phyloP scores from a whole-genome alignment of 2,329 filamentous ascomycete species.

The Aureobasidium sp. region DNA sequence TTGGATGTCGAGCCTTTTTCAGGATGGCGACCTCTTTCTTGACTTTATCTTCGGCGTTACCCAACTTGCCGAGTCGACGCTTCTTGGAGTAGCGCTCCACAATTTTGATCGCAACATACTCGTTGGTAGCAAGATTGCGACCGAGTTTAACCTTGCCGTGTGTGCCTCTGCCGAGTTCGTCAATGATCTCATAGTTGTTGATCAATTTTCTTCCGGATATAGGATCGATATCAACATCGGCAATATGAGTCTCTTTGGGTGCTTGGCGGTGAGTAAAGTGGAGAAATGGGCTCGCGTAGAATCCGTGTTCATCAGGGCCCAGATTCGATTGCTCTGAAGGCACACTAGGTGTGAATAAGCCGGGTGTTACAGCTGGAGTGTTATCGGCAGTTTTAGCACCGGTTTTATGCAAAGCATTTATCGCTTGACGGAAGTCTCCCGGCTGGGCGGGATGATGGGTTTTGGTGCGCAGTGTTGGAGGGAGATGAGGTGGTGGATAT shows the following conservation, averaged over 20 bases:
- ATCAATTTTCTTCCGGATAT: slow-evolving; percentile 90
- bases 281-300: slow-evolving; percentile 43
- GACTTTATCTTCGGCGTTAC: slow-evolving; percentile 69
- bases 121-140: slow-evolving; percentile 64
- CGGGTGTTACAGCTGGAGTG: slow-evolving; percentile 40
- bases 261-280: slow-evolving; percentile 41
- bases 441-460: slow-evolving; percentile 34
- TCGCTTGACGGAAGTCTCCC: slow-evolving; percentile 33
- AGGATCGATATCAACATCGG: slow-evolving; percentile 79
- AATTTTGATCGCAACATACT: slow-evolving; percentile 95
- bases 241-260: slow-evolving; percentile 68
- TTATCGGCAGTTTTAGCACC: slow-evolving; percentile 37
- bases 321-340: slow-evolving; percentile 24
- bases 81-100: slow-evolving; percentile 93
- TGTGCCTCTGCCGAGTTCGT: slow-evolving; percentile 90
- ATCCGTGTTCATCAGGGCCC: slow-evolving; percentile 29
- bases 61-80: slow-evolving; percentile 70
- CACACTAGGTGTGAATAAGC: slow-evolving; percentile 35
- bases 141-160: slow-evolving; percentile 98
- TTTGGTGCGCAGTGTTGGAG: slow-evolving; percentile 33
- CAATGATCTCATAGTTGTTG: slow-evolving; percentile 95
- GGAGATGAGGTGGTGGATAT: slow-evolving; percentile 32
- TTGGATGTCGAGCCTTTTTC: slow-evolving; percentile 96
- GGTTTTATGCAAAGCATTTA: slow-evolving; percentile 32
- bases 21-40: slow-evolving; percentile 96